These are phyloP conservation scores for Aspergillus latus DNA, from an alignment of 2,329 filamentous ascomycete genomes.

Conservation along the genomic window DNA sequence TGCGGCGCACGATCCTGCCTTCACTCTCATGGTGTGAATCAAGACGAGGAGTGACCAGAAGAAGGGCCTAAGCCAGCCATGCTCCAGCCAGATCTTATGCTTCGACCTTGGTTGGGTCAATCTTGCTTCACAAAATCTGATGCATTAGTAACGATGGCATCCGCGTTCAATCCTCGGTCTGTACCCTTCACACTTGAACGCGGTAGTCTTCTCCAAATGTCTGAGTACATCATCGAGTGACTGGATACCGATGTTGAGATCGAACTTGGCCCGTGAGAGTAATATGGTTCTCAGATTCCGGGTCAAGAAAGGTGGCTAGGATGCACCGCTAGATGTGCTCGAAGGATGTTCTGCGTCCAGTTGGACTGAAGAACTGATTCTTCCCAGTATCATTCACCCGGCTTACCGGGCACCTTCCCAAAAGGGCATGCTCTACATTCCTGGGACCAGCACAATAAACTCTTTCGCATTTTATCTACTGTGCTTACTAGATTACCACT, in stretches of 20 bases:
- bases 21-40: slow-evolving; percentile 42
- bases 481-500: too few relatives aligned
- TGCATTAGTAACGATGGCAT: slow-evolving; percentile 48
- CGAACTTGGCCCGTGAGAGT: slow-evolving; percentile 63
- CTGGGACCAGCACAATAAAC: too few relatives aligned
- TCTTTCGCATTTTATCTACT: too few relatives aligned
- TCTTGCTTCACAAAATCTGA: slow-evolving; percentile 40
- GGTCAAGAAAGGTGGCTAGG: not conserved
- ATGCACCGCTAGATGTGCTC: too few relatives aligned
- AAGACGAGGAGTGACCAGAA: slow-evolving; percentile 41
- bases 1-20: slow-evolving; percentile 40
- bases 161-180: slow-evolving; percentile 51
- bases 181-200: slow-evolving; percentile 56
- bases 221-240: slow-evolving; percentile 50
- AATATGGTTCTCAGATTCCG: slow-evolving; percentile 63
- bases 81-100: slow-evolving; percentile 48
- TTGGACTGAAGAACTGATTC: too few relatives aligned
- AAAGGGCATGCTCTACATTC: too few relatives aligned
- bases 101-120: slow-evolving; percentile 50
- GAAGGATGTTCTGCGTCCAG: too few relatives aligned
- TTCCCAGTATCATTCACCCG: too few relatives aligned
- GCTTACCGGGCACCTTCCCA: too few relatives aligned
- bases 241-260: slow-evolving; percentile 48
- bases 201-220: slow-evolving; percentile 50
- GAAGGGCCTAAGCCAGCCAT: slow-evolving; percentile 29